Base-by-base conservation (phyloP, 2,329 filamentous ascomycete genomes). In the Ustilaginoidea virens region DNA sequence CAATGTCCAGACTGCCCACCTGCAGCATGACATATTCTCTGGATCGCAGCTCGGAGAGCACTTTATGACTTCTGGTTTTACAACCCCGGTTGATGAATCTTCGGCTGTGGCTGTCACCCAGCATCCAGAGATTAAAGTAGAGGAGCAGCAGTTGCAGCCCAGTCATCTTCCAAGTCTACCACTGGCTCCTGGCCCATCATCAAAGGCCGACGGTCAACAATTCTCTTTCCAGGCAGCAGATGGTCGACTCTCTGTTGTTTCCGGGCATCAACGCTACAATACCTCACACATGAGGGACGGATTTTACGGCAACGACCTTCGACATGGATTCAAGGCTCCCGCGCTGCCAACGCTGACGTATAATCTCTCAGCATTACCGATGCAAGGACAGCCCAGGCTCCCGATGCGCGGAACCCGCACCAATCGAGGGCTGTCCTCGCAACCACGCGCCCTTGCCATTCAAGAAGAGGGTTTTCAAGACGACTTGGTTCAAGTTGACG, bases 11-110 rank as follows among this genome's bases (percentile, higher is more conserved):
- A 18, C 25, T 28, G 29, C 18, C 21, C 26, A 22, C 14, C 15
- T 12, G 15, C 37, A 36, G 13, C 32, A 32, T 11, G 46, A 44
- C 7, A 32, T 55, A n/a, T 56, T 56, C 23, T 47, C 43, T 17
- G 53, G 53, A 5, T 56, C 53, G 4, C 51, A 56, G 33, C 45
- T 56, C 5, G 51, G 49, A 9, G 53, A 56, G 7, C 46, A 45
- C 25, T 56, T 56, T 23, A 53, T 56, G 51, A 45, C 49, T 13
- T 56, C 53, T 17, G 48, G 51, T 5, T 36, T 52, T 4, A 53
- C 53, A 8, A 54, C 53, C 10, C 53, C 53, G 10, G 43, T 41
- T 11, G 52, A 49, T 17, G 51, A 52, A 9, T 30, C 36, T n/a
- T 36, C 27, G 31, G 25, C 27, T 23, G 17, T 33, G 23, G 33